phyloP scores from a whole-genome alignment of 106 monocot species.

The Allium fistulosum region DNA sequence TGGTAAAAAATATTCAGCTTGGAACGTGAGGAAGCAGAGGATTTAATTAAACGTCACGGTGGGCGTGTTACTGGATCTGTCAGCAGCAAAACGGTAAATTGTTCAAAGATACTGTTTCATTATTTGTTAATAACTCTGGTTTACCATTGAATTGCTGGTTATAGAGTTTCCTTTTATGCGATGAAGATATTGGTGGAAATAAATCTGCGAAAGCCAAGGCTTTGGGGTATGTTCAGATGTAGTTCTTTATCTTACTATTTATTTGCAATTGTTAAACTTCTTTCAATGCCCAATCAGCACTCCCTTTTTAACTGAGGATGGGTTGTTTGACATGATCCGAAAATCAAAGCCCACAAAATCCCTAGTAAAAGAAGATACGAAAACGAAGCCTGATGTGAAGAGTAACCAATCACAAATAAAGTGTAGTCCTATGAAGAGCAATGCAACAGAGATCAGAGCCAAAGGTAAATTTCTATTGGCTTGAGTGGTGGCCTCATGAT shows the following conservation, averaged over 20 bases:
- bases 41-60: slow-evolving; percentile 92
- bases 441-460: not conserved
- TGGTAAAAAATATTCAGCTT: slow-evolving; percentile 33
- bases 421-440: slow-evolving; percentile 28
- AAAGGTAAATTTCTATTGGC: slow-evolving; percentile 28
- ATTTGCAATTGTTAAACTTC: slow-evolving; percentile 2
- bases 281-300: slow-evolving; percentile 33
- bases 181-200: slow-evolving; percentile 96
- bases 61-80: slow-evolving; percentile 90
- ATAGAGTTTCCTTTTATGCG: slow-evolving; percentile 86
- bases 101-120: not conserved
- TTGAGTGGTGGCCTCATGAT: too few species aligned
- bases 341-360: slow-evolving; percentile 79
- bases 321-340: slow-evolving; percentile 87
- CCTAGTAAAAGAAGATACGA: slow-evolving; percentile 21
- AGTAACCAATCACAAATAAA: slow-evolving; percentile 26
- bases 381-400: slow-evolving; percentile 28
- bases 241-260: slow-evolving; percentile 4
- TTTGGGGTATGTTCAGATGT: slow-evolving; percentile 39
- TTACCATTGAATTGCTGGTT: not conserved
- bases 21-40: slow-evolving; percentile 97
- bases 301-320: slow-evolving; percentile 87
- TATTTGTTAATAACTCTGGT: not conserved
- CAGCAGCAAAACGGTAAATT: slow-evolving; percentile 88
- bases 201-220: slow-evolving; percentile 90